Base-by-base conservation (phyloP, 352 stramenopile genomes). In the Phytopythium chamaehyphon region DNA sequence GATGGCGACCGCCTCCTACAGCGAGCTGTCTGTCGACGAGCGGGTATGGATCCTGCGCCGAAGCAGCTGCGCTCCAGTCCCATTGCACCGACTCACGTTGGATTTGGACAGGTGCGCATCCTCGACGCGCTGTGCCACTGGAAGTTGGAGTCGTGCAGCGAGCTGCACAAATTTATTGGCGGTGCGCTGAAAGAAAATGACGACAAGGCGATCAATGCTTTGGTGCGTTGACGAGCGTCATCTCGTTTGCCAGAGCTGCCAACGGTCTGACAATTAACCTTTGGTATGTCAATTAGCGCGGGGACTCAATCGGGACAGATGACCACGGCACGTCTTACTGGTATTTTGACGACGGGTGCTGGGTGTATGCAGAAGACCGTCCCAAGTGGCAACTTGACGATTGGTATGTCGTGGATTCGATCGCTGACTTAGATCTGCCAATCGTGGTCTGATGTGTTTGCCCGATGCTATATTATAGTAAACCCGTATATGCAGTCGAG, bases 261-360 rank as follows among this genome's bases (percentile, higher is more conserved):
- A 6, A 63, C 15, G n/a, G 8, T 38, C 51, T 22, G 53, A 2
- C 59, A 42, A 10, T 57, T 60, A n/a, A n/a, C n/a, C n/a, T n/a
- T n/a, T n/a, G n/a, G 37, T 18, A 40, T 23, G 57, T 43, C 28
- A 0, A 45, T 53, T 40, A 94, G 84, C 62, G 82, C 48, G 64
- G 62, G 28, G 80, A 73, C 24, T 70, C 82, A 14, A 78, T 93
- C 26, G 84, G 84, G 39, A 79, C 69, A 23, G 84, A 95, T 45
- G 84, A 95, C 43, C 66, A 78, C 6, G 82, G 82, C 10, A 59
- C 76, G 1, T 71, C 76, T 37, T 95, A 95, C 54, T 95, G 82
- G 84, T 90, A 93, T 63, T 93, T 93, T 59, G 68, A 86, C 48
- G 84, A 95, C 57, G 77, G 56, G 42, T 92, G 82, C 49, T 95